Conservation (phyloP, 2,329 filamentous ascomycete species). For the Esteya vermicola region DNA sequence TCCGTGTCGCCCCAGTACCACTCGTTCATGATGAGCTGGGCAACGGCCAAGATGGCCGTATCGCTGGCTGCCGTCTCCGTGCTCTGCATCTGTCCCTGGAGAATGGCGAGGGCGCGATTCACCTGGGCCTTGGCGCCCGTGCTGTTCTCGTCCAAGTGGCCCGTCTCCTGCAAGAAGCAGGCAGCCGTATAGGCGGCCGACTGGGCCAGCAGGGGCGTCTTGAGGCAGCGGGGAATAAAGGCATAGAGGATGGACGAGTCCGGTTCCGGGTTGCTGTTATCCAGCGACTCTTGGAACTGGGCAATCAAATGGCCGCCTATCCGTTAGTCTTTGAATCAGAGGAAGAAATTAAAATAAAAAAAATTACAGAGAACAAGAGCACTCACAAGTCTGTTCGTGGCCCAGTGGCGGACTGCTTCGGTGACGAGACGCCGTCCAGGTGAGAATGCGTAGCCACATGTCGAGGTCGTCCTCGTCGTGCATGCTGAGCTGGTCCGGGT, state of each 20-base stretch:
- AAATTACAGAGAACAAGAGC: neutral
- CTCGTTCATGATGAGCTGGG: constrained; percentile 34
- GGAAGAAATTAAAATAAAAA: neutral
- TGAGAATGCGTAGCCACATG: constrained; percentile 8
- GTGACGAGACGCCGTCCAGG: constrained; percentile 9
- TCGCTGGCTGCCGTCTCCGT: constrained; percentile 17
- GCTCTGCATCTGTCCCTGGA: constrained; percentile 31
- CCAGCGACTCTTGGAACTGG: constrained; percentile 35
- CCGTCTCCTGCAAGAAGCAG: constrained; percentile 35
- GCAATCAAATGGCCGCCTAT: constrained; percentile 32
- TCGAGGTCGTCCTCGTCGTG: constrained; percentile 5
- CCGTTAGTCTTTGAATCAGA: neutral
- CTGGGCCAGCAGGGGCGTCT: constrained; percentile 33
- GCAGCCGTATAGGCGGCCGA: constrained; percentile 35
- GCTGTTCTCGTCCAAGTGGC: constrained; percentile 29
- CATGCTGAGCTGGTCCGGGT: constrained; percentile 7
- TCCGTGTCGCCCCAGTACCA: constrained; percentile 38
- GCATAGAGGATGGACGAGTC: constrained; percentile 29
- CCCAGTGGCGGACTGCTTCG: neutral
- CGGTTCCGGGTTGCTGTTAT: constrained; percentile 30
- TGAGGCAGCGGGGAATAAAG: constrained; percentile 31
- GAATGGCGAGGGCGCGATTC: constrained; percentile 25
- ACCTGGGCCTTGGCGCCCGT: constrained; percentile 27
- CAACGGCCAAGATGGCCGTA: constrained; percentile 29
- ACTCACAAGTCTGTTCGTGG: neutral